A percentile compares a stretch with the other conserved stretches of the same genome.
Evolutionary conservation across 2,329 filamentous ascomycete genomes (phyloP).

Genomic region (Amauroascus verrucosus): DNA sequence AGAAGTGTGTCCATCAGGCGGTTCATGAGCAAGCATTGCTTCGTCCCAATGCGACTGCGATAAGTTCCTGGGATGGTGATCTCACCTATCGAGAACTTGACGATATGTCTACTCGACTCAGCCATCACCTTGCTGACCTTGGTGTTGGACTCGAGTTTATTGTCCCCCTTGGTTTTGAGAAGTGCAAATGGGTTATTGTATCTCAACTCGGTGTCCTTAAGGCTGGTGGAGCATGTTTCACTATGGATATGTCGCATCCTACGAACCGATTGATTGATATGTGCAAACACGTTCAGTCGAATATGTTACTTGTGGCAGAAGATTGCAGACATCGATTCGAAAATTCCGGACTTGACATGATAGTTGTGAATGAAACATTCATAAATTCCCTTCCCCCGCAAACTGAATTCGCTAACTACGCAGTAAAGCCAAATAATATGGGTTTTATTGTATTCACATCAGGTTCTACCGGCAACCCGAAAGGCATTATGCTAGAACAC

Average conservation of each 20-base stretch:
- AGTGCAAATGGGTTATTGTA: slow-evolving; percentile 15
- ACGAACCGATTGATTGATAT: slow-evolving; percentile 6
- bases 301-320: slow-evolving; percentile 8
- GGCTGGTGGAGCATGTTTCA: slow-evolving; percentile 15
- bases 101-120: slow-evolving; percentile 16
- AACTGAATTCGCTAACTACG: slow-evolving; percentile 21
- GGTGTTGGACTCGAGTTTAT: slow-evolving; percentile 11
- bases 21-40: slow-evolving; percentile 12
- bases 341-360: slow-evolving; percentile 24
- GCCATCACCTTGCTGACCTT: slow-evolving; percentile 2
- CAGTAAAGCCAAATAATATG: slow-evolving; percentile 25
- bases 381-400: slow-evolving; percentile 43
- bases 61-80: slow-evolving; percentile 18
- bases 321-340: slow-evolving; percentile 15
- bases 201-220: slow-evolving; percentile 14
- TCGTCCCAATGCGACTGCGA: slow-evolving; percentile 15
- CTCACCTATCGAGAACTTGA: slow-evolving; percentile 17
- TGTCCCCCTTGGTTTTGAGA: slow-evolving; percentile 17
- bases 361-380: slow-evolving; percentile 44
- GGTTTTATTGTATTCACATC: slow-evolving; percentile 31
- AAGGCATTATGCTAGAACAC: slow-evolving; percentile 7
- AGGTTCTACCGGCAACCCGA: slow-evolving; percentile 2
- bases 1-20: slow-evolving; percentile 17
- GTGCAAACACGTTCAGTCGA: slow-evolving; percentile 3
- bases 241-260: slow-evolving; percentile 14